These are phyloP conservation scores for Pythium sukuiense DNA, from an alignment of 352 stramenopile species.

Conservation along the genomic window DNA sequence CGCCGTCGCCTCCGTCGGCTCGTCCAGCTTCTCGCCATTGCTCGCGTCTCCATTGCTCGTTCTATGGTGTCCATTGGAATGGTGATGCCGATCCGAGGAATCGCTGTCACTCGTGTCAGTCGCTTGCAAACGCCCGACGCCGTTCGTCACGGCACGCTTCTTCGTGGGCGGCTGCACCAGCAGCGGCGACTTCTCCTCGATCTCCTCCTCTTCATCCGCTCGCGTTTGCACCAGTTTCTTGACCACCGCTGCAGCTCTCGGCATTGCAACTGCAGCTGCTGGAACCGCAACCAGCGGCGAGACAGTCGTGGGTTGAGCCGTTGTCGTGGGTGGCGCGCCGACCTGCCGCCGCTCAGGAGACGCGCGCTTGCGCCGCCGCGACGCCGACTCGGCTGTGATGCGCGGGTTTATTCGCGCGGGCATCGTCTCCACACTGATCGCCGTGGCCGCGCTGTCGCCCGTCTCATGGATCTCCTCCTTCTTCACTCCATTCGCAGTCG, in stretches of 20 bases:
- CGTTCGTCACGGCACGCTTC: constrained; percentile 13
- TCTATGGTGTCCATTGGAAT: background rate
- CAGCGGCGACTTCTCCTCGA: constrained; percentile 5
- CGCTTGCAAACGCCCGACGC: background rate
- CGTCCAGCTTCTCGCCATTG: constrained; percentile 23
- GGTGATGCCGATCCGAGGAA: background rate
- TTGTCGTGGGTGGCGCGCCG: too few relatives aligned
- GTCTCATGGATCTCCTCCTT: background rate
- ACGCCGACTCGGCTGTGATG: constrained; percentile 10
- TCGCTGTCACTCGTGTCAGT: background rate
- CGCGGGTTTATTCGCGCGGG: constrained; percentile 29
- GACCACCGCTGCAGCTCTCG: background rate
- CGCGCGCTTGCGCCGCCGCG: constrained; percentile 2
- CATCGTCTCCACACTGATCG: background rate
- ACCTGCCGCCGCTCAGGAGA: background rate
- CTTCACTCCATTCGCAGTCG: background rate
- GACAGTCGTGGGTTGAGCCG: background rate
- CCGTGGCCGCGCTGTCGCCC: background rate
- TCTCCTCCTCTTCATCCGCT: background rate
- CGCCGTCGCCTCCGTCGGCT: constrained; percentile 13
- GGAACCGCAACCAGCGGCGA: background rate
- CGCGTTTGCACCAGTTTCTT: background rate
- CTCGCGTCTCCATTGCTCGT: constrained; percentile 7
- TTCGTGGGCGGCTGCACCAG: constrained; percentile 9
- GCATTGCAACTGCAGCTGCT: background rate